Evolutionary conservation across 306 rosid genomes (phyloP), one percentile per base, ranked within the genome.

Genomic region (Benincasa hispida): DNA sequence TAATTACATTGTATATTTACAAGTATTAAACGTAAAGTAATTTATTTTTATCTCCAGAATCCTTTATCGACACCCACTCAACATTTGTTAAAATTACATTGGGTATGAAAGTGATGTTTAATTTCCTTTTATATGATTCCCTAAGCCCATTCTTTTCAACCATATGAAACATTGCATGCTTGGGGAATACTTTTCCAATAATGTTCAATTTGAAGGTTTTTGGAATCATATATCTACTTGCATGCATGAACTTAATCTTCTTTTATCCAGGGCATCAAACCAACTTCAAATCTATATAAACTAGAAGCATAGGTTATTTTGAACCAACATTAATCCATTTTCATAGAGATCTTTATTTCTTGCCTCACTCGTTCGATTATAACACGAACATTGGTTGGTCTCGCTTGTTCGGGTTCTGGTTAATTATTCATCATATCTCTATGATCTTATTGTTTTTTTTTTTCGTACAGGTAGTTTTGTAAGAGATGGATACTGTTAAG

Each of bases 401-500:
- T 41, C 13, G 10, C 11, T 32, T 1, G 17, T 45, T 13, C 22
- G 3, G 12, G 21, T 14, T 25, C n/a, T n/a, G n/a, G n/a, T n/a
- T n/a, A n/a, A n/a, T n/a, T n/a, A n/a, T n/a, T n/a, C n/a, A n/a
- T n/a, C n/a, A 12, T 22, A 3, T 45, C 30, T 2, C 13, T 3
- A 45, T 1, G 22, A 47, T 70, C 58, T 25, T 55, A n/a, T 24
- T 63, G 7, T 63, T 45, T 24, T 51, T 48, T 32, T 18, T 47
- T 69, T 27, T 22, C 75, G 78, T 84, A 81, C 85, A 86, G 92
- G 41, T 17, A 67, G 39, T 34, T 65, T 78, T 76, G 58, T 77
- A 42, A 74, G 12, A 83, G 84, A 90, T 87, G 94, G 90, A 84
- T 76, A 80, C 74, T 82, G 79, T 56, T 41, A 82, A 74, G 74